These are phyloP conservation scores for Cichorium intybus DNA, from an alignment of 140 eudicot genomes.

Conservation along the genomic window DNA sequence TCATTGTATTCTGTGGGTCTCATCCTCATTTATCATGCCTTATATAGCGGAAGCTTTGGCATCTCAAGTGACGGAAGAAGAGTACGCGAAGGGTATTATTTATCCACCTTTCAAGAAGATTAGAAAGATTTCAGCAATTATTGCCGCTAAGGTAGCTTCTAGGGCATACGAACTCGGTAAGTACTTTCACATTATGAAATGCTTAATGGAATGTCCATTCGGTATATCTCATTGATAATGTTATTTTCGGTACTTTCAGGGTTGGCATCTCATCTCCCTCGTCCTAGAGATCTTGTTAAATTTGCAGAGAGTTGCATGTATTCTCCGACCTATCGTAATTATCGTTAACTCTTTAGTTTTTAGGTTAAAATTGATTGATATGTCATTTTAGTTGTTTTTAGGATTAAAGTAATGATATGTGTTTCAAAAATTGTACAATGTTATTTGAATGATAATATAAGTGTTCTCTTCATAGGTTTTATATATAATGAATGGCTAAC, in stretches of 20 bases:
- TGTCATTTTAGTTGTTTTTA: conserved; percentile 12
- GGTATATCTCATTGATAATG: neutral
- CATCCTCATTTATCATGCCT: neutral
- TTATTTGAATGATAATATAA: neutral
- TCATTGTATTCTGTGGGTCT: neutral
- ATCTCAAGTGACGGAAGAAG: conserved; percentile 70
- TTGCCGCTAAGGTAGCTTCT: conserved; percentile 86
- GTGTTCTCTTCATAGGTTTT: conserved; percentile 7
- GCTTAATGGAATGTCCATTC: neutral
- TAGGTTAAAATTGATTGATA: conserved; percentile 14
- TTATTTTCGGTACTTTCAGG: conserved; percentile 40
- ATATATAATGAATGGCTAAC: neutral
- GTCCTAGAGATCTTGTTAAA: conserved; percentile 71
- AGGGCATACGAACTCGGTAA: conserved; percentile 85
- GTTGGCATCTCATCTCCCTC: conserved; percentile 87
- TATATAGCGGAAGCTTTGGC: conserved; percentile 93
- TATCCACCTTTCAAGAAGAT: conserved; percentile 79
- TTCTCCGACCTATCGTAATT: conserved; percentile 68
- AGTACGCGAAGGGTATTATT: conserved; percentile 71
- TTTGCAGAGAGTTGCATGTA: conserved; percentile 97
- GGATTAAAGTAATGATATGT: conserved; percentile 15
- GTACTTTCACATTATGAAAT: conserved; percentile 11
- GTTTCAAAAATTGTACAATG: conserved; percentile 23
- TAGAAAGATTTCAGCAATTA: conserved; percentile 76
- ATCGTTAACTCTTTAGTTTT: conserved; percentile 42